phyloP scores from a whole-genome alignment of 225 moss, liverwort and hornwort species.

The Ulota crispa region DNA sequence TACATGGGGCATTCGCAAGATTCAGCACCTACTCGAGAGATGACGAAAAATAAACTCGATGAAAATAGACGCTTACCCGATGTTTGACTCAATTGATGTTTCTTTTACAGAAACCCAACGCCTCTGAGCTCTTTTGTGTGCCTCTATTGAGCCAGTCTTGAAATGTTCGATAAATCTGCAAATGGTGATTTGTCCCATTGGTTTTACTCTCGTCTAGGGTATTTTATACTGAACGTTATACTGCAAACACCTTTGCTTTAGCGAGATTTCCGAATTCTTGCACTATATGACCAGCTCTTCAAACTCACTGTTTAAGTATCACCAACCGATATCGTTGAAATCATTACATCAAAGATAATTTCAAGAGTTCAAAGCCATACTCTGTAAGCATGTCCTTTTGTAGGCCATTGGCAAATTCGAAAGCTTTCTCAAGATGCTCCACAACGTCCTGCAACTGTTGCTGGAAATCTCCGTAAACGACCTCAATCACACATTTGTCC shows the following conservation, averaged over 20 bases:
- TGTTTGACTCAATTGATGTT: conserved; percentile 48
- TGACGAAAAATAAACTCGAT: not conserved
- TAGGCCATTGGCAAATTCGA: conserved; percentile 36
- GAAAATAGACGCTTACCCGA: conserved; percentile 54
- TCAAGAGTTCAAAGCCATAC: conserved; percentile 38
- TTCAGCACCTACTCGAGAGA: not conserved
- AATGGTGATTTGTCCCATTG: not conserved
- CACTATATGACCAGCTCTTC: not conserved
- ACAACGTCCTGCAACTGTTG: conserved; percentile 56
- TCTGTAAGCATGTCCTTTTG: conserved; percentile 52
- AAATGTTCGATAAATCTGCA: conserved; percentile 61
- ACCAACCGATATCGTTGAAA: not conserved
- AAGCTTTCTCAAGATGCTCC: conserved; percentile 47
- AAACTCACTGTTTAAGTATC: not conserved
- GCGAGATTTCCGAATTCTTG: not conserved
- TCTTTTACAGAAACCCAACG: conserved; percentile 50
- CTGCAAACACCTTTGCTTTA: not conserved
- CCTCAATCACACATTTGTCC: conserved; percentile 64
- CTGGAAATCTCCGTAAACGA: conserved; percentile 57
- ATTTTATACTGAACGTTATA: not conserved
- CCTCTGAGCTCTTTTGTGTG: conserved; percentile 63
- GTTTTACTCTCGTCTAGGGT: conserved; percentile 9
- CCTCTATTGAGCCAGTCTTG: conserved; percentile 57
- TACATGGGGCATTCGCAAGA: not conserved
- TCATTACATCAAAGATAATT: conserved; percentile 4